Conservation (phyloP, 1,284 basidiomycete species). For the Boletus mariae region DNA sequence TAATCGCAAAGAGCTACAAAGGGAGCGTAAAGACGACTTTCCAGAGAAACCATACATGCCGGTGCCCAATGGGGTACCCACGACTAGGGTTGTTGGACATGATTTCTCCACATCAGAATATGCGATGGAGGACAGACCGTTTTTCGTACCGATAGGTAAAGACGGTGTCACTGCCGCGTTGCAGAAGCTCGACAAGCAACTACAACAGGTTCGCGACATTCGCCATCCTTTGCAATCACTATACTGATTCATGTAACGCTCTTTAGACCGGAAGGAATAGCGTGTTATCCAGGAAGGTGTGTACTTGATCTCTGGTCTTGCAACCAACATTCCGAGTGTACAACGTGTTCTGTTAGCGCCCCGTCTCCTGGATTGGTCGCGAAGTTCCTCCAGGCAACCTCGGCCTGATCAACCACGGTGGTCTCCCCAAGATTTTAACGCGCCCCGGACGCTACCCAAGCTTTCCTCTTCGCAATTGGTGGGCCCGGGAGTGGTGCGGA, state of each 20-base stretch:
- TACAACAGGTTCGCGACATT: conserved; percentile 42
- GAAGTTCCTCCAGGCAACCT: conserved; percentile 65
- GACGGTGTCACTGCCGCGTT: conserved; percentile 62
- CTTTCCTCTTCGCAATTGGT: conserved; percentile 76
- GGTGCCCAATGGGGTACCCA: not conserved
- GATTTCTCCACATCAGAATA: conserved; percentile 31
- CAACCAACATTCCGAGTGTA: conserved; percentile 4
- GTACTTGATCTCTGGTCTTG: not conserved
- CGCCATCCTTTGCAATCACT: not conserved
- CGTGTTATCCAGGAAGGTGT: conserved; percentile 49
- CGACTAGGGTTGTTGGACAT: conserved; percentile 9
- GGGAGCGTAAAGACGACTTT: conserved; percentile 18
- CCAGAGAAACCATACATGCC: conserved; percentile 11
- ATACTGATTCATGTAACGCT: conserved; percentile 2
- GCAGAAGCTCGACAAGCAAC: conserved; percentile 59
- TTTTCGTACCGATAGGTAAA: conserved; percentile 64
- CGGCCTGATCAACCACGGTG: conserved; percentile 75
- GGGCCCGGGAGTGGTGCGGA: conserved; percentile 67
- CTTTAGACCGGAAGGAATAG: conserved; percentile 49
- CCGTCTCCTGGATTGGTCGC: conserved; percentile 64
- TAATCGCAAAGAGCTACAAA: conserved; percentile 21
- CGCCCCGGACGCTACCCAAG: conserved; percentile 72
- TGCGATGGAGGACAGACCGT: conserved; percentile 48
- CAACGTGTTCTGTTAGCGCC: conserved; percentile 35
- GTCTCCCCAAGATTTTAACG: conserved; percentile 67